Evolutionary conservation across 148 eudicot species (phyloP), one percentile per base, ranked within the genome.

Genomic region (Rhododendron vialii): DNA sequence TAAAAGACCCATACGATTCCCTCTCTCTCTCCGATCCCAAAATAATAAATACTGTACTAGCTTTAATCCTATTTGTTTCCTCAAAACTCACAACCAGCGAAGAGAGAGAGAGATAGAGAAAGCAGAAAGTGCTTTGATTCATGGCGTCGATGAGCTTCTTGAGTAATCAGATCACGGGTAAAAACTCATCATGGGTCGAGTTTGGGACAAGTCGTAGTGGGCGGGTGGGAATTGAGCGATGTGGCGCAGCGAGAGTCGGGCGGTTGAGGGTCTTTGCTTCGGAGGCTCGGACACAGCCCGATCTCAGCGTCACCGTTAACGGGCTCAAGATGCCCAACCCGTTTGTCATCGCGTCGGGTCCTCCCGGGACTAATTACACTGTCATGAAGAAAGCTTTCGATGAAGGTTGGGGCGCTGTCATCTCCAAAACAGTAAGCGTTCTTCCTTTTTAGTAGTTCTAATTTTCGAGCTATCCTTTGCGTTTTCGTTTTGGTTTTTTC

Each of bases 381-480:
- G 99, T 97, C 8, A 97, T 97, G 99, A 97, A 95, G 85, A 92
- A 90, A 83, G 99, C 99, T 30, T 95, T 97, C 84, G 98, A 97
- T 91, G 99, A 95, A 90, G 98, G 99, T 0, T 97, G 98, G 99
- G 99, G 99, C 55, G 99, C 93, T 82, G 99, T 97, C 80, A 97
- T 96, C 85, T 98, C 99, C 84, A 95, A 97, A 89, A 97, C 98
- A 84, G 99, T 97, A 87, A 78, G 84, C 51, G 48, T 67, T 87
- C 65, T 59, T 59, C 65, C 65, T 20, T 22, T 59, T 59, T 20
- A 55, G 22, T 15, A 55, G 61, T 57, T 18, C 24, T 57, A 4
- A 57, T 57, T 57, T 57, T 18, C 59, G n/a, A 57, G 63, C 63
- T 57, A 17, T 57, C 63, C 6, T 55, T 18, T 4, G 7, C 55